A percentile compares a stretch with the other conserved stretches of the same genome.
phyloP scores from a whole-genome alignment of 2,329 filamentous ascomycete species.

The Venturia oleaginea region DNA sequence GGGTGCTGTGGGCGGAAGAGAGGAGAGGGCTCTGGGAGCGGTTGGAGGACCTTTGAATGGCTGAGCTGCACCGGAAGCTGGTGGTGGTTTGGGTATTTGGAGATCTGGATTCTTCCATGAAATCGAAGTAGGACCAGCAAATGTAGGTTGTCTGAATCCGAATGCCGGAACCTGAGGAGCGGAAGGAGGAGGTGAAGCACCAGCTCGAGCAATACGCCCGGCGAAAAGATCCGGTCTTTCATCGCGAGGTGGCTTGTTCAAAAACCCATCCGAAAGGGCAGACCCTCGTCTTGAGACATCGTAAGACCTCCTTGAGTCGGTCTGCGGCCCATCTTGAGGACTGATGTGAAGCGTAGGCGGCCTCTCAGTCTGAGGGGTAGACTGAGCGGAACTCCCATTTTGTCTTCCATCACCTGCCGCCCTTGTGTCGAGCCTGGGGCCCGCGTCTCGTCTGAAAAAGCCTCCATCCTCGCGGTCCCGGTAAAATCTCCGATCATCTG shows the following conservation, averaged over 20 bases:
- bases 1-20: slow-evolving; percentile 32
- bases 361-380: slow-evolving; percentile 6
- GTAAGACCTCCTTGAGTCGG: slow-evolving; percentile 12
- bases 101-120: slow-evolving; percentile 34
- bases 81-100: slow-evolving; percentile 20
- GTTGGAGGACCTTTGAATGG: slow-evolving; percentile 24
- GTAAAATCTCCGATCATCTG: slow-evolving; percentile 7
- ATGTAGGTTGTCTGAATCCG: slow-evolving; percentile 25
- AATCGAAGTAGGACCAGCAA: slow-evolving; percentile 23
- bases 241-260: slow-evolving; percentile 27
- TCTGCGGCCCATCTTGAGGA: not conserved
- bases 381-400: slow-evolving; percentile 22
- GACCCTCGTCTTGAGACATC: slow-evolving; percentile 26
- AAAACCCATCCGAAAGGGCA: slow-evolving; percentile 25
- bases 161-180: slow-evolving; percentile 48
- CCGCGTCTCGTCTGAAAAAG: slow-evolving; percentile 35
- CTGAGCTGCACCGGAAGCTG: slow-evolving; percentile 21
- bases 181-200: slow-evolving; percentile 43
- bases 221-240: slow-evolving; percentile 36
- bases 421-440: not conserved
- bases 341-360: slow-evolving; percentile 3
- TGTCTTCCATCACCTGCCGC: slow-evolving; percentile 1
- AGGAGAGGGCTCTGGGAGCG: slow-evolving; percentile 28
- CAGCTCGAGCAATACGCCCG: slow-evolving; percentile 35
- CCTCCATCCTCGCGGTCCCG: slow-evolving; percentile 29